These are phyloP conservation scores for Calonectria henricotiae DNA, from an alignment of 2,329 filamentous ascomycete genomes.

Conservation along the genomic window DNA sequence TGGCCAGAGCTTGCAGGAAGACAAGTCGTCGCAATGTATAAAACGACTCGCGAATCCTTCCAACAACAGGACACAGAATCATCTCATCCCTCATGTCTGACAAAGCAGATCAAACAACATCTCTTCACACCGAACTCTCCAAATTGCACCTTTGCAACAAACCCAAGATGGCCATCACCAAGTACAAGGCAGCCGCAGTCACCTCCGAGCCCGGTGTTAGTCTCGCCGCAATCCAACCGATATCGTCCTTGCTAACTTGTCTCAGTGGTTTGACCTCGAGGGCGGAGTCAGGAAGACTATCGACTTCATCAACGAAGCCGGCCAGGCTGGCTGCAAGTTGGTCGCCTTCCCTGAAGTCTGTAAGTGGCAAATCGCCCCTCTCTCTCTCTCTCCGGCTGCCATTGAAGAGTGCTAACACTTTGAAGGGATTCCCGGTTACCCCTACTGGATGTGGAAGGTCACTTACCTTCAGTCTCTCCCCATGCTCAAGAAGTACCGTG, in stretches of 20 bases:
- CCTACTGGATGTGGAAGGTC: constrained; percentile 60
- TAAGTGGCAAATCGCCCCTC: constrained; percentile 27
- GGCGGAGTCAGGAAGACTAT: constrained; percentile 72
- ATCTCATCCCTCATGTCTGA: constrained; percentile 21
- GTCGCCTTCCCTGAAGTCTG: constrained; percentile 70
- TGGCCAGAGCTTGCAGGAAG: background rate
- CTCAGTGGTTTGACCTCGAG: constrained; percentile 66
- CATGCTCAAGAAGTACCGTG: constrained; percentile 61
- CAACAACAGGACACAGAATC: background rate
- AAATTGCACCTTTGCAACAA: constrained; percentile 16
- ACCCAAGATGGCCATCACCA: constrained; percentile 31
- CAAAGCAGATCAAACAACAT: background rate
- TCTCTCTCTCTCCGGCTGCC: too few species aligned
- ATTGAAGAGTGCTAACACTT: constrained; percentile 1
- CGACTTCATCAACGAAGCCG: constrained; percentile 71
- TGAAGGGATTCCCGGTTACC: constrained; percentile 69
- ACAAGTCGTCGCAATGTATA: constrained; percentile 5
- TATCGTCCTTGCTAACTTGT: background rate
- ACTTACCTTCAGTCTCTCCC: constrained; percentile 55
- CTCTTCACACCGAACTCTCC: constrained; percentile 11
- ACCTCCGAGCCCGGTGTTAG: constrained; percentile 33
- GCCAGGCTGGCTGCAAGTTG: constrained; percentile 68
- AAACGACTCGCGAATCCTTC: background rate
- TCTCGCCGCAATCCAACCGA: background rate
- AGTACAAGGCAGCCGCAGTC: constrained; percentile 35